Evolutionary conservation across 768 basidiomycete genomes (phyloP), one percentile per base, ranked within the genome.

Genomic region (Phylloporus sp.): DNA sequence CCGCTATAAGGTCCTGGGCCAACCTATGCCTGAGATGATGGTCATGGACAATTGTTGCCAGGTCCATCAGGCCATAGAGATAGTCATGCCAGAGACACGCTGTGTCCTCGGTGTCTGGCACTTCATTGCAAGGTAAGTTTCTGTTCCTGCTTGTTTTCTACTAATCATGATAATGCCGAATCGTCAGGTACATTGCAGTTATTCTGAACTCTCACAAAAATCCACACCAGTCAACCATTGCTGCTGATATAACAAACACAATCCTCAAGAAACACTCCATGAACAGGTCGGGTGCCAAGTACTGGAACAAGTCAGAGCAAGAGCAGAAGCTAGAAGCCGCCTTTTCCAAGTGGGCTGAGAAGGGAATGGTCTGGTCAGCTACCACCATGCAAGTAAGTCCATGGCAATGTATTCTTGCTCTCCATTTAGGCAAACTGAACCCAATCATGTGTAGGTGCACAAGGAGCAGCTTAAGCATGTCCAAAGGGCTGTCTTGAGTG

Each of bases 381-480:
- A 60, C 60, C 28, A 26, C 42, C 16, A 26, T 20, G 18, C 36
- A 38, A 11, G 36, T 38, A 12, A 8, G 36, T n/a, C n/a, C n/a
- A n/a, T n/a, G n/a, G n/a, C n/a, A n/a, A n/a, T 38, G 6, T 20
- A 38, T 38, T 22, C 35, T n/a, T 29, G 28, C 41, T 15, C 31
- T 32, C 31, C 15, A 15, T 32, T 32, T 16, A 34, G 13, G 32
- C 13, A 6, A 34, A 34, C 34, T 35, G 34, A 35, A 35, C 13
- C 31, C n/a, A 9, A 35, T 18, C 6, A 3, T 35, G n/a, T 16
- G 6, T 18, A 66, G 69, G 53, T 62, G 1, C 66, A 69, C 35
- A 13, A 40, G 2, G 59, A 64, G 1, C 68, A 70, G 55, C 34
- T 71, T 6, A 43, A 47, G 0, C 68, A 70, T n/a, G 59, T 69